Evolutionary conservation across 257 asterid genomes (phyloP).

Genomic region (Solanum tarapatanum): DNA sequence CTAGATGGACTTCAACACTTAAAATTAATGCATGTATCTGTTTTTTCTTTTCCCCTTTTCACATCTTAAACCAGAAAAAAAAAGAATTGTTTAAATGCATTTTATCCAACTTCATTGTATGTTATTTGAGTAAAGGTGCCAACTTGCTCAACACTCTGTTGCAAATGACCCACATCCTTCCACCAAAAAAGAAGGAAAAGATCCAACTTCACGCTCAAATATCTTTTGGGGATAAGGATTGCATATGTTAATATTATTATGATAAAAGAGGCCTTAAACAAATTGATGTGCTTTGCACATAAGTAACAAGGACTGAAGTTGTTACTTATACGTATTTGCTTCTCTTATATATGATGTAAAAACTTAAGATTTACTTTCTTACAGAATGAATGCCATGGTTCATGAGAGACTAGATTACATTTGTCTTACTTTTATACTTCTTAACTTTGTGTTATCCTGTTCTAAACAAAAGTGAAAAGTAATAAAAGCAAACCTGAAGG

Average conservation of each 20-base stretch:
- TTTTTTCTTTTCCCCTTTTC: background rate
- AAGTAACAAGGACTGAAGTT: background rate
- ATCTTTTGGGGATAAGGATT: background rate
- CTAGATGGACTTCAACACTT: background rate
- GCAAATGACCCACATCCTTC: background rate
- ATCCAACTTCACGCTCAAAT: background rate
- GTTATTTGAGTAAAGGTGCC: background rate
- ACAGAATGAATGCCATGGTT: background rate
- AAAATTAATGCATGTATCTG: background rate
- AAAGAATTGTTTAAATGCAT: background rate
- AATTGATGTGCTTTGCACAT: background rate
- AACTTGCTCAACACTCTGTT: background rate
- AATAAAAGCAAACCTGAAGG: background rate
- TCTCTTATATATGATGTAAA: background rate
- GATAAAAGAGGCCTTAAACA: background rate
- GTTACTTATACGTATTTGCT: background rate
- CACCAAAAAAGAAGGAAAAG: background rate
- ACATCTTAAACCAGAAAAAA: background rate
- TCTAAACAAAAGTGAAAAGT: background rate
- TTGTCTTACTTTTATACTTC: background rate
- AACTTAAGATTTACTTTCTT: background rate
- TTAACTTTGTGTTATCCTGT: background rate
- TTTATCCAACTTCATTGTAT: background rate
- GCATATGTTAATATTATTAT: background rate
- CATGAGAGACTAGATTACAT: background rate